A percentile compares a stretch with the other conserved stretches of the same genome.
phyloP scores from a whole-genome alignment of 108 stramenopile species.

The Cylindrotheca fusiformis region DNA sequence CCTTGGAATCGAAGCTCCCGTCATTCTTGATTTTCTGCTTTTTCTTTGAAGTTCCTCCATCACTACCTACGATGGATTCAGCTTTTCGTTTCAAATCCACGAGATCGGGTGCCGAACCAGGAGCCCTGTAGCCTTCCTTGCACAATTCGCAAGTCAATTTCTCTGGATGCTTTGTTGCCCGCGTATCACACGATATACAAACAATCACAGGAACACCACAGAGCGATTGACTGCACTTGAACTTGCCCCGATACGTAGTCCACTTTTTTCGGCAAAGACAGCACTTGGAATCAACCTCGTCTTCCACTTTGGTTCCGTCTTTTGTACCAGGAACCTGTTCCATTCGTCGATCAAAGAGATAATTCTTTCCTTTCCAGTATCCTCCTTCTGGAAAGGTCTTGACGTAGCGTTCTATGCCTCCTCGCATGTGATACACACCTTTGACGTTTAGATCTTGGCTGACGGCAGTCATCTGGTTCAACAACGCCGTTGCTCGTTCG shows the following conservation, averaged over 20 bases:
- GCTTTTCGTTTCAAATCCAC: conserved; percentile 50
- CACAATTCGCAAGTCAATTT: conserved; percentile 50
- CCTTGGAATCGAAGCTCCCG: not conserved
- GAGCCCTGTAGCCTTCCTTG: conserved; percentile 51
- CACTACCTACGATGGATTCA: conserved; percentile 21
- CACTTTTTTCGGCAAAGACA: conserved; percentile 49
- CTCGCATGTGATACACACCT: conserved; percentile 73
- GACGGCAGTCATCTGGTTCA: conserved; percentile 61
- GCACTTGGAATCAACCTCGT: conserved; percentile 48
- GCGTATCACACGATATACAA: conserved; percentile 34
- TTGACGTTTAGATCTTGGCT: conserved; percentile 25
- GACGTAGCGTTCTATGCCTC: conserved; percentile 77
- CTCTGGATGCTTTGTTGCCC: conserved; percentile 10
- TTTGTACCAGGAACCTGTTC: conserved; percentile 55
- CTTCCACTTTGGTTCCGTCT: conserved; percentile 30
- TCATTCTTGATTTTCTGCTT: not conserved
- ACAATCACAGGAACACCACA: conserved; percentile 84
- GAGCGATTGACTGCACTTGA: conserved; percentile 37
- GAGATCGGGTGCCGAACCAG: conserved; percentile 45
- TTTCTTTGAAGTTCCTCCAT: not conserved
- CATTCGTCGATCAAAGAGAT: conserved; percentile 79
- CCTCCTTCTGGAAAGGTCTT: conserved; percentile 73
- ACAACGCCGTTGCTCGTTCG: conserved; percentile 72
- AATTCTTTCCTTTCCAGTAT: conserved; percentile 81
- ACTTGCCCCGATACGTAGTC: conserved; percentile 51